These are phyloP conservation scores for Annulohypoxylon maeteangense DNA, from an alignment of 495 filamentous ascomycete species.

Conservation along the genomic window DNA sequence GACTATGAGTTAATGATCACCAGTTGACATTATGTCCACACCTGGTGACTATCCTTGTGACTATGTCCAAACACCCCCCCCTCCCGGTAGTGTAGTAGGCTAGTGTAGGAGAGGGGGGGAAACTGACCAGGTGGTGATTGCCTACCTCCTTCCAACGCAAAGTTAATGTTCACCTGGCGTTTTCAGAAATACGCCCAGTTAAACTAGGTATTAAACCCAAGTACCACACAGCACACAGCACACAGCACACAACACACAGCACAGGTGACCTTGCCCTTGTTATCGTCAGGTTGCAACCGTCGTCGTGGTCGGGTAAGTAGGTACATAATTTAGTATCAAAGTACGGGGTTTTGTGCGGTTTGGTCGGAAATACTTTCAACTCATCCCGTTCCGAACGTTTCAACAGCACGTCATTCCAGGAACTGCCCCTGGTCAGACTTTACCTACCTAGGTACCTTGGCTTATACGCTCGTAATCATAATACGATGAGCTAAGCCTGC, in stretches of 20 bases:
- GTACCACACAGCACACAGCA: neutral
- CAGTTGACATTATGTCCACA: too few relatives aligned
- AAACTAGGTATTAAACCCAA: neutral
- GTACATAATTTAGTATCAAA: neutral
- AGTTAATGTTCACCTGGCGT: neutral
- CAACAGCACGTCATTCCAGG: conserved; percentile 14
- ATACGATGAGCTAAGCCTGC: conserved; percentile 18
- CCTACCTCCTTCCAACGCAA: neutral
- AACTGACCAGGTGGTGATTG: conserved; percentile 1
- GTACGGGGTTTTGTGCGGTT: neutral
- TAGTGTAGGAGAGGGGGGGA: neutral
- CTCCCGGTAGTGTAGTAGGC: too few relatives aligned
- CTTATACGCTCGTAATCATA: conserved; percentile 16
- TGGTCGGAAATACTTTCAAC: conserved; percentile 16
- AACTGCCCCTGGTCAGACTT: conserved; percentile 20
- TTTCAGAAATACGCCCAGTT: neutral
- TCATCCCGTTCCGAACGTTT: conserved; percentile 18
- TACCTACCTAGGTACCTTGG: conserved; percentile 3
- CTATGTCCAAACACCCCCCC: too few relatives aligned
- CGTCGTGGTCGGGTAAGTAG: neutral
- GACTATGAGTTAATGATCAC: too few relatives aligned
- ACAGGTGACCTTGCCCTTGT: neutral
- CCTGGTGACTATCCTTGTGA: too few relatives aligned
- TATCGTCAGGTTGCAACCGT: conserved; percentile 1
- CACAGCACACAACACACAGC: neutral